Conservation (phyloP, 169 alveolate genomes). For the Plasmodium gaboni region DNA sequence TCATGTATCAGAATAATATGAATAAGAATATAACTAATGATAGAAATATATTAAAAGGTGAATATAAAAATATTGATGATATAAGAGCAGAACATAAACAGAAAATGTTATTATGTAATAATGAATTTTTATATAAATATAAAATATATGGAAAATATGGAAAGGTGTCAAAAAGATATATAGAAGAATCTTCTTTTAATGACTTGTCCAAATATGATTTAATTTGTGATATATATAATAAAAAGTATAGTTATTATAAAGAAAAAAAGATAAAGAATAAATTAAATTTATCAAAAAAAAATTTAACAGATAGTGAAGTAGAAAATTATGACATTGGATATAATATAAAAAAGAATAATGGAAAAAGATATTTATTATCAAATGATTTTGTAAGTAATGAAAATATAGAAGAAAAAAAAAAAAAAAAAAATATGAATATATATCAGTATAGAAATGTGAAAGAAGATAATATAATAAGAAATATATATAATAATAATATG, state of each 20-base stretch:
- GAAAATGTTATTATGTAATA: neutral
- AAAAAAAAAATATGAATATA: no score
- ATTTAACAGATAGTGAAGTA: constrained; percentile 2
- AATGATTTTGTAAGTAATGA: neutral
- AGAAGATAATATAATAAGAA: no score
- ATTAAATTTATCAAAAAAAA: constrained; percentile 14
- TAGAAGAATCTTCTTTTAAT: neutral
- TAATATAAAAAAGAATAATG: neutral
- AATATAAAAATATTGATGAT: no score
- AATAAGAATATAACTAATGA: no score
- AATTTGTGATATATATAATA: constrained; percentile 24
- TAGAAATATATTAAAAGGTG: no score
- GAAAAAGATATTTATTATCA: neutral
- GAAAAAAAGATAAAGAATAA: constrained; percentile 2
- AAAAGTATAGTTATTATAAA: neutral
- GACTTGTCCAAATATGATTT: constrained; percentile 15
- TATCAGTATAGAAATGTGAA: no score
- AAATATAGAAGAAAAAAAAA: neutral
- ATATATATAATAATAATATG: no score
- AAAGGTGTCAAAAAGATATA: neutral
- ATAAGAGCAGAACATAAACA: neutral
- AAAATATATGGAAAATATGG: constrained; percentile 3
- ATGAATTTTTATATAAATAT: neutral
- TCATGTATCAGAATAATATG: no score
- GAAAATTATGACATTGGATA: constrained; percentile 2